Percentiles rank a stretch among this genome's conserved stretches.
Conservation (phyloP, 495 filamentous ascomycete genomes). For the Cudoniella acicularis region DNA sequence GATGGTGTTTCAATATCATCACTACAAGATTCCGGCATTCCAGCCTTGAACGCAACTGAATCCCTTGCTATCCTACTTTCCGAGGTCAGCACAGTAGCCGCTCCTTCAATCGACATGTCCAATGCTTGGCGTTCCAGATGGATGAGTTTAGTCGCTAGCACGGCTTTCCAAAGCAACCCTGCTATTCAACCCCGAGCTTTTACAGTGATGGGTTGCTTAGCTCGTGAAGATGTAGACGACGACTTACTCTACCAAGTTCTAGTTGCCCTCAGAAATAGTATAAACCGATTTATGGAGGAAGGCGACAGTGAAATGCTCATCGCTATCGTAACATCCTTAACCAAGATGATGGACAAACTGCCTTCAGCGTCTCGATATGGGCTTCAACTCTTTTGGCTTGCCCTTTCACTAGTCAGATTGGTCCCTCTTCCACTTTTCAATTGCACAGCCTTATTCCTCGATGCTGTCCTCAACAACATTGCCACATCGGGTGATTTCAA, state of each 20-base stretch:
- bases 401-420: conserved; percentile 58
- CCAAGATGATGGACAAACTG: conserved; percentile 67
- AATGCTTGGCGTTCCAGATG: conserved; percentile 68
- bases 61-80: conserved; percentile 51
- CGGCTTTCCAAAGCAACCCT: conserved; percentile 67
- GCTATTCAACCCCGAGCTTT: conserved; percentile 65
- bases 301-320: conserved; percentile 61
- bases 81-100: conserved; percentile 57
- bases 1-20: conserved; percentile 43
- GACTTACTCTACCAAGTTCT: conserved; percentile 66
- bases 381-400: conserved; percentile 66
- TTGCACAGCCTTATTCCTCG: conserved; percentile 58
- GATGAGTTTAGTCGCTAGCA: conserved; percentile 68
- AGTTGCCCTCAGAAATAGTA: conserved; percentile 57
- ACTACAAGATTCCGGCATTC: conserved; percentile 41
- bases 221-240: conserved; percentile 63
- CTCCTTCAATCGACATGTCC: conserved; percentile 57
- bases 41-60: conserved; percentile 46
- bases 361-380: conserved; percentile 60
- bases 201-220: conserved; percentile 65
- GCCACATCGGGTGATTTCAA: conserved; percentile 51
- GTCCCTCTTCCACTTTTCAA: conserved; percentile 58
- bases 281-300: conserved; percentile 55
- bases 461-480: conserved; percentile 57
- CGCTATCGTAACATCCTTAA: conserved; percentile 58